Conservation (phyloP, 2,329 filamentous ascomycete species). For the Fusarium vanettenii region DNA sequence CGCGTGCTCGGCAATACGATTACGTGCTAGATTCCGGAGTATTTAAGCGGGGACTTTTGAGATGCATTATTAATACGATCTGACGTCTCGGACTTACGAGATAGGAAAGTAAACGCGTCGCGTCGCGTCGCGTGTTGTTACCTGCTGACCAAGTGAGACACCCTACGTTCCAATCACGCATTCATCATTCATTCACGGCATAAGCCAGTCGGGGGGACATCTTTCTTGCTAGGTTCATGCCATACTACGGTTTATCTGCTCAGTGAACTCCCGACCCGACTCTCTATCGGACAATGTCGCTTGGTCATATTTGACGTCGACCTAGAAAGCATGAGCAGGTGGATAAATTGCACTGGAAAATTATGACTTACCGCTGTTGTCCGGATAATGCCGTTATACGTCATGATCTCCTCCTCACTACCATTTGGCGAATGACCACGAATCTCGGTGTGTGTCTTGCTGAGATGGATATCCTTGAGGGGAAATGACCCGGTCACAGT, state of each 20-base stretch:
- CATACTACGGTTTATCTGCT: background rate
- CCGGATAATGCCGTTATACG: conserved; percentile 37
- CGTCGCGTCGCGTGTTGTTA: background rate
- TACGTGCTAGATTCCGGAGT: background rate
- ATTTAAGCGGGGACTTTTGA: background rate
- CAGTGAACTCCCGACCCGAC: background rate
- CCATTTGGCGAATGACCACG: conserved; percentile 35
- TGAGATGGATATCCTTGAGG: conserved; percentile 30
- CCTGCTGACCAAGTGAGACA: background rate
- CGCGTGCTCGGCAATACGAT: conserved; percentile 15
- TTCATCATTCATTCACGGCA: background rate
- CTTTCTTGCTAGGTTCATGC: background rate
- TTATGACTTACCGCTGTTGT: conserved; percentile 25
- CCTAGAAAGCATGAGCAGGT: conserved; percentile 2
- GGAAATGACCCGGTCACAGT: background rate
- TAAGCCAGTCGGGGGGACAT: background rate
- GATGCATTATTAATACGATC: conserved; percentile 3
- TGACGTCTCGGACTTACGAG: background rate
- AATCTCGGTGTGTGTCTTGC: conserved; percentile 32
- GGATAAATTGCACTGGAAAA: too few relatives aligned
- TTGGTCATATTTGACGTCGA: conserved; percentile 24
- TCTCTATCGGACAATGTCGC: conserved; percentile 11
- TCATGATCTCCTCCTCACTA: conserved; percentile 42
- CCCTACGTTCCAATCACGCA: background rate
- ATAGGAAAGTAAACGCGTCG: background rate